phyloP scores from a whole-genome alignment of 352 stramenopile species.

The Globisporangium rhizosaccharum region DNA sequence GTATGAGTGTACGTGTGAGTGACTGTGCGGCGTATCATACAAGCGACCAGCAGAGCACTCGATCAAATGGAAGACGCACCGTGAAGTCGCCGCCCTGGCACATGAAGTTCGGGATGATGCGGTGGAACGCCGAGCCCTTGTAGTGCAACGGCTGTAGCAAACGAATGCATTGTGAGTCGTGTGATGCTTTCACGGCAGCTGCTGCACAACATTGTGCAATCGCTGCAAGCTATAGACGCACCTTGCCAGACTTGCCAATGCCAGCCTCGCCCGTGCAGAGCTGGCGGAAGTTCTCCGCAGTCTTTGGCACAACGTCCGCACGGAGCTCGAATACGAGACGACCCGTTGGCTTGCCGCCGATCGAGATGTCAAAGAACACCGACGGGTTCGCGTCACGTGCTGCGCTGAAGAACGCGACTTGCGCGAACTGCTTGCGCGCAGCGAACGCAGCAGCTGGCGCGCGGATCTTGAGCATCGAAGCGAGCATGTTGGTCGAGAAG shows the following conservation, averaged over 20 bases:
- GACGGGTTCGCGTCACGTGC: slow-evolving; percentile 70
- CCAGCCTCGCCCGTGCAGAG: slow-evolving; percentile 98
- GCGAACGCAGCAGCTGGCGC: slow-evolving; percentile 8
- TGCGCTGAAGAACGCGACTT: slow-evolving; percentile 52
- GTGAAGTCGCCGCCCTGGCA: slow-evolving; percentile 98
- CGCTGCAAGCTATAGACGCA: not conserved
- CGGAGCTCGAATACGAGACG: slow-evolving; percentile 90
- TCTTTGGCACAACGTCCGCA: slow-evolving; percentile 96
- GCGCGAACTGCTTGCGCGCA: slow-evolving; percentile 13
- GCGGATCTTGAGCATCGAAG: slow-evolving; percentile 27
- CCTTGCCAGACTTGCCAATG: slow-evolving; percentile 66
- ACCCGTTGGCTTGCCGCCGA: slow-evolving; percentile 84
- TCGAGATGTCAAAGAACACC: slow-evolving; percentile 97
- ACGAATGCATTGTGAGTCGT: not conserved
- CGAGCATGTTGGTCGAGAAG: slow-evolving; percentile 8
- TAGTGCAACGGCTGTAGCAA: slow-evolving; percentile 58
- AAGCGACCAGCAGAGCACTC: not conserved
- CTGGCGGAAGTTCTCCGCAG: slow-evolving; percentile 97
- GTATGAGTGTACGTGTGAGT: not conserved
- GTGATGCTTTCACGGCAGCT: not conserved
- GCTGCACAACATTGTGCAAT: too few relatives aligned
- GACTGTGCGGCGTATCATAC: too few relatives aligned
- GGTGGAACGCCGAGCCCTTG: slow-evolving; percentile 90
- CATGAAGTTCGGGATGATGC: slow-evolving; percentile 93
- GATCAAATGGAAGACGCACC: slow-evolving; percentile 30